Evolutionary conservation across 768 basidiomycete species (phyloP), one percentile per base, ranked within the genome.

Genomic region (Exidia glandulosa): DNA sequence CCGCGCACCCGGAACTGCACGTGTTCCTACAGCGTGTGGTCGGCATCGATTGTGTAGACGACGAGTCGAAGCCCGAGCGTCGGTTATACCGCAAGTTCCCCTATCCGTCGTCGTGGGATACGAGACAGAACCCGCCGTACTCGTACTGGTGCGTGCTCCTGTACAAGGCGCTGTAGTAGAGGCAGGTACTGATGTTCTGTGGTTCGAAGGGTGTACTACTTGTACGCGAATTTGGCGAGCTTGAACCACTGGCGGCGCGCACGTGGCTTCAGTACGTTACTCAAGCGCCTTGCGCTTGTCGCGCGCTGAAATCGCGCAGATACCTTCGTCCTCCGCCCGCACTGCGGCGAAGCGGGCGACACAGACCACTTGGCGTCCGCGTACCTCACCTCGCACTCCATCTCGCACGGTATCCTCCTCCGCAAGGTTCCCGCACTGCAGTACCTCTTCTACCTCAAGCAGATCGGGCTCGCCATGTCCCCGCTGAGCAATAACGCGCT

Each of bases 381-480:
- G 2, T 99, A 93, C 82, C 79, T 99, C 27, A 93, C 93, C 1
- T 88, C 94, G 2, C 95, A 98, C 69, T 97, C 94, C 1, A 98
- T 99, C 68, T 97, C 96, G 10, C 96, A 99, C 67, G 96, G 96
- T n/a, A 99, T 99, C 71, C 78, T 97, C 23, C 81, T 99, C 7
- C 88, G 96, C 61, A 99, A 99, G 73, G 95, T 99, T 4, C 96
- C 96, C 0, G 94, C 94, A 1, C 74, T 99, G 52, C 93, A 95
- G 68, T 99, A 99, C 69, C 82, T 99, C 14, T 99, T 94, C 75
- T 99, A 98, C 71, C 79, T 99, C 64, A 94, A 92, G 73, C 96
- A 98, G 75, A 97, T 98, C 63, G 95, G 96, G 32, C 81, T 99
- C 19, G 96, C 96, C 2, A 99, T 99, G 96, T 94, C 91, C 67